Conservation (phyloP, 495 filamentous ascomycete genomes). For the Aspergillus ostianus region DNA sequence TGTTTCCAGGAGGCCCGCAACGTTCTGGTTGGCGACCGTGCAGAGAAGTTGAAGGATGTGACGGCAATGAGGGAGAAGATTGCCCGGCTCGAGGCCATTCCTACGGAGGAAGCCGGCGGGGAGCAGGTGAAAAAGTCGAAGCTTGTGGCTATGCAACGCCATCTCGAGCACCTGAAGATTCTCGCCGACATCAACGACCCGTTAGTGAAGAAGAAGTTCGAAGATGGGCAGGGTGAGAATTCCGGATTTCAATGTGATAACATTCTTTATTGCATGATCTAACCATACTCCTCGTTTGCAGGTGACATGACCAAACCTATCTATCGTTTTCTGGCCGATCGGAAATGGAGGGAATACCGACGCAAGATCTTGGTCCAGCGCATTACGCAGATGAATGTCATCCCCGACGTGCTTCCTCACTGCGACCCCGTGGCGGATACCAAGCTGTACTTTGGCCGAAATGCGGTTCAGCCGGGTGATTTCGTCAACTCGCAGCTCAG, state of each 20-base stretch:
- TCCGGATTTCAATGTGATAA: not conserved
- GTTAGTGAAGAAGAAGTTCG: constrained; percentile 87
- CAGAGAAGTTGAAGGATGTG: constrained; percentile 73
- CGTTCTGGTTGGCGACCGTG: constrained; percentile 73
- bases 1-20: constrained; percentile 95
- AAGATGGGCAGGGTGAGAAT: constrained; percentile 79
- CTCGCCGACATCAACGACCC: constrained; percentile 95
- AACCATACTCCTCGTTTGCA: constrained; percentile 28
- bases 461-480: constrained; percentile 68
- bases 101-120: constrained; percentile 58
- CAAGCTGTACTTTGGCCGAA: constrained; percentile 70
- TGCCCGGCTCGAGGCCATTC: constrained; percentile 54
- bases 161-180: constrained; percentile 82
- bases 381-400: constrained; percentile 80
- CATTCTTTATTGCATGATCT: not conserved
- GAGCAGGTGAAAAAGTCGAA: constrained; percentile 61
- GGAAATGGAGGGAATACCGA: constrained; percentile 81
- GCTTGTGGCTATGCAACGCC: constrained; percentile 65
- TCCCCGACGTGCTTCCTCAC: constrained; percentile 88
- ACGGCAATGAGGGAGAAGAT: constrained; percentile 58
- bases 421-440: constrained; percentile 79
- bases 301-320: constrained; percentile 96
- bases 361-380: constrained; percentile 77
- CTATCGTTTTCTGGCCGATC: constrained; percentile 85
- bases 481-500: constrained; percentile 70